Conservation (phyloP, 352 stramenopile species). For the Peronospora farinosa region DNA sequence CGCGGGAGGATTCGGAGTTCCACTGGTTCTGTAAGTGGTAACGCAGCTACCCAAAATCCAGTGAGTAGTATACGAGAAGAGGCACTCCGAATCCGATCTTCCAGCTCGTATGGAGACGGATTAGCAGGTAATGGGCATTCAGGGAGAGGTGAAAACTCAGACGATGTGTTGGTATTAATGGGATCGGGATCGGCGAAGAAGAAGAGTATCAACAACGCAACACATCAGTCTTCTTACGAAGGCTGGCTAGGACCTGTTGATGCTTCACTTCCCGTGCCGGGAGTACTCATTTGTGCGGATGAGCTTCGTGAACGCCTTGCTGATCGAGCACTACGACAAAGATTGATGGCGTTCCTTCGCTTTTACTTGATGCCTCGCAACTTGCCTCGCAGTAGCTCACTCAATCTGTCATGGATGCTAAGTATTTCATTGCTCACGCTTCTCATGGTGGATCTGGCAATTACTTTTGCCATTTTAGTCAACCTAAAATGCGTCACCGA, state of each 20-base stretch:
- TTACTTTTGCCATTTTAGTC: slow-evolving; percentile 71
- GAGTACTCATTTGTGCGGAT: slow-evolving; percentile 60
- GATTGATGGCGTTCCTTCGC: slow-evolving; percentile 40
- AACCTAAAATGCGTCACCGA: slow-evolving; percentile 77
- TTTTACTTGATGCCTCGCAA: slow-evolving; percentile 52
- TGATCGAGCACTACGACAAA: slow-evolving; percentile 34
- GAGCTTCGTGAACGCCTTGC: slow-evolving; percentile 58
- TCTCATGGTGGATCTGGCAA: slow-evolving; percentile 73
- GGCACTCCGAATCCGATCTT: slow-evolving; percentile 55
- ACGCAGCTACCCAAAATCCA: slow-evolving; percentile 8
- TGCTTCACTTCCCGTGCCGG: slow-evolving; percentile 59
- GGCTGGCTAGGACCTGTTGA: slow-evolving; percentile 68
- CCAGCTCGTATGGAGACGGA: slow-evolving; percentile 33
- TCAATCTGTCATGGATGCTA: slow-evolving; percentile 64
- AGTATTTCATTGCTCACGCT: slow-evolving; percentile 54
- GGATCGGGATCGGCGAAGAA: slow-evolving; percentile 19
- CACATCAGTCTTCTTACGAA: slow-evolving; percentile 53
- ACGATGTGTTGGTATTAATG: slow-evolving; percentile 29
- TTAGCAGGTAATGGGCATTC: slow-evolving; percentile 23
- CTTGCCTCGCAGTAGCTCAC: slow-evolving; percentile 41
- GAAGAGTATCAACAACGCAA: slow-evolving; percentile 19
- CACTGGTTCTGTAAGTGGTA: slow-evolving; percentile 10
- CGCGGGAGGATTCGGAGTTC: slow-evolving; percentile 21
- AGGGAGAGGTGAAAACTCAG: slow-evolving; percentile 19
- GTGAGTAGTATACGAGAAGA: slow-evolving; percentile 66